Base-by-base conservation (phyloP, 2,329 filamentous ascomycete species). In the Bipolaris zeicola region DNA sequence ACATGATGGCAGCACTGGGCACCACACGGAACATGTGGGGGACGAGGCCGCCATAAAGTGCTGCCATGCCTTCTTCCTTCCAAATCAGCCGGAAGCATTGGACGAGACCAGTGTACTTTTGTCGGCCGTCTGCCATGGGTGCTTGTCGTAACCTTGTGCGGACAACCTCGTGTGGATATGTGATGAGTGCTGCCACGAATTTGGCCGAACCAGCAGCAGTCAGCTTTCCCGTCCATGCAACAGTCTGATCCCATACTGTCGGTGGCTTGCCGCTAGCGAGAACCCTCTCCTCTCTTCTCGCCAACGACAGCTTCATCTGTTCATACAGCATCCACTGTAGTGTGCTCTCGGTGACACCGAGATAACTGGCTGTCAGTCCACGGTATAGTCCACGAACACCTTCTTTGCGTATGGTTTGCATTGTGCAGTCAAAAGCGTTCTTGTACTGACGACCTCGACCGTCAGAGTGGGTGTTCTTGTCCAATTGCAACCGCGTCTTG, bases 311-410 rank as follows among this genome's bases (percentile, higher is more conserved):
- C 83, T 97, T 98, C 82, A 96, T 87, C 76, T 93, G 89, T 79
- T 98, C 93, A 77, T 97, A 98, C 67, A 97, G 79, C 70, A 96
- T 88, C 92, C 92, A 96, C 75, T 98, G 93, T 68, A 96, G 77
- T 5, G 93, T 95, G 63, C 89, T 93, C 80, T 97, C 94, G 2
- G 89, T 89, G 18, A 96, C 92, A 22, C 94, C 93, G 0, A 98
- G 81, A 72, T 97, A 98, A 70, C 90, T 95, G 33, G 93, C 93
- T 64, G 89, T 95, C 78, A 98, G 85, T 48, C 93, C 93, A 71
- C 92, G 90, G 79, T 97, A 98, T 57, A 98, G 80, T 2, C 92
- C 92, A 34, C 84, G 81, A 43, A 96, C 78, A 0, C 94, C 94
- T 75, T 98, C 93, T 58, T 91, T 82, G 20, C 88, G 84, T 39